phyloP scores from a whole-genome alignment of 176 grass and related monocot species.

The Miscanthus lutarioriparius region DNA sequence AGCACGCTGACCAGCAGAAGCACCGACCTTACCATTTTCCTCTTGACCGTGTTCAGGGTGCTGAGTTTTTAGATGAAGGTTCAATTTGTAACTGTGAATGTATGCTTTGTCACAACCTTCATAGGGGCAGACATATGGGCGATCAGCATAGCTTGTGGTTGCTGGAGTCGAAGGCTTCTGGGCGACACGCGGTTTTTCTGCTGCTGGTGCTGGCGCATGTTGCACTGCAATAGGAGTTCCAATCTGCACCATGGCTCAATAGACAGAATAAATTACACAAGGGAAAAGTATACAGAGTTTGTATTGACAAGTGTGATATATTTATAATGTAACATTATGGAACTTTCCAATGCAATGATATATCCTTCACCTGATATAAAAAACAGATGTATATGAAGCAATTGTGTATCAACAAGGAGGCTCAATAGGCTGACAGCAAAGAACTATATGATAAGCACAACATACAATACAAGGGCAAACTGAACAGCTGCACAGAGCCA shows the following conservation, averaged over 20 bases:
- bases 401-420: not conserved
- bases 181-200: constrained; percentile 43
- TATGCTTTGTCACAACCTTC: constrained; percentile 88
- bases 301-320: not conserved
- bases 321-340: not conserved
- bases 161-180: constrained; percentile 43
- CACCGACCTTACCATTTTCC: constrained; percentile 39
- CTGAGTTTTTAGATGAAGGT: constrained; percentile 77
- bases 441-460: not conserved
- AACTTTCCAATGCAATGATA: constrained; percentile 1
- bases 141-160: constrained; percentile 41
- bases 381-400: not conserved
- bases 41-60: constrained; percentile 64
- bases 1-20: constrained; percentile 24
- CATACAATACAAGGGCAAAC: not conserved
- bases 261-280: constrained; percentile 4
- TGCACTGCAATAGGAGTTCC: constrained; percentile 41
- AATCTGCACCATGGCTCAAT: constrained; percentile 40
- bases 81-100: constrained; percentile 86
- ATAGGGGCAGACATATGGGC: constrained; percentile 71
- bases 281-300: not conserved
- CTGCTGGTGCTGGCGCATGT: constrained; percentile 11
- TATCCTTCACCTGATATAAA: not conserved
- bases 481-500: not conserved
- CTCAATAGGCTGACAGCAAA: not conserved